Evolutionary conservation across 2,329 filamentous ascomycete genomes (phyloP).

Genomic region (Xylaria sp.): DNA sequence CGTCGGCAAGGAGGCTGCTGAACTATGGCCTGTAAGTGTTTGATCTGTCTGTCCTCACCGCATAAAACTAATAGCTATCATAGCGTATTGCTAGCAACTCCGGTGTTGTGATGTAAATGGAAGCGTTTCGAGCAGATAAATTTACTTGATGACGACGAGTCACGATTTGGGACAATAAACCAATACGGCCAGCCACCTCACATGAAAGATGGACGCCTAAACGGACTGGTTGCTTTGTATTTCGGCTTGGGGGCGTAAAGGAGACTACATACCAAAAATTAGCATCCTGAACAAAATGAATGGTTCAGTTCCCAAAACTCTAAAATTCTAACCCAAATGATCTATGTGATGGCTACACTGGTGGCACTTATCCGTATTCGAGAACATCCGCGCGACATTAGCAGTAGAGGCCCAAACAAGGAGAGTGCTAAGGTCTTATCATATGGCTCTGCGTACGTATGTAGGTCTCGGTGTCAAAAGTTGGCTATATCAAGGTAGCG

Average conservation of each 20-base stretch:
- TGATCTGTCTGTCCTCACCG: background rate
- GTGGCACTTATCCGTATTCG: background rate
- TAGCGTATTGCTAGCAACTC: slow-evolving; percentile 99
- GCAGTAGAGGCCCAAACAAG: background rate
- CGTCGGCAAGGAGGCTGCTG: slow-evolving; percentile 99
- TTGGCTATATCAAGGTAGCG: too few species aligned
- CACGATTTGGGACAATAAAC: slow-evolving; percentile 46
- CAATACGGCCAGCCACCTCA: slow-evolving; percentile 43
- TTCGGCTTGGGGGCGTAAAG: slow-evolving; percentile 65
- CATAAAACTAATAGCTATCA: slow-evolving; percentile 44
- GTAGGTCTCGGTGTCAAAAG: too few species aligned
- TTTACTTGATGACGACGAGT: slow-evolving; percentile 45
- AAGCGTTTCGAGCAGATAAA: slow-evolving; percentile 44
- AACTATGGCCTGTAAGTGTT: slow-evolving; percentile 93
- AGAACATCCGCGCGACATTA: too few species aligned
- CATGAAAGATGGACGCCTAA: slow-evolving; percentile 44
- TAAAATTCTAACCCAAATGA: background rate
- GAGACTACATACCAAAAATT: slow-evolving; percentile 62
- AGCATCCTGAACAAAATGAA: slow-evolving; percentile 59
- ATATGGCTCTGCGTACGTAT: too few species aligned
- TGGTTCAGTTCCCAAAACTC: slow-evolving; percentile 46
- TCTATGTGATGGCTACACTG: background rate
- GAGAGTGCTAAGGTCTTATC: too few species aligned
- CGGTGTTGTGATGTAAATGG: slow-evolving; percentile 98
- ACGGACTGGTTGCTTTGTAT: slow-evolving; percentile 63